Evolutionary conservation across 495 filamentous ascomycete genomes (phyloP).

Genomic region (Amniculicola lignicola): DNA sequence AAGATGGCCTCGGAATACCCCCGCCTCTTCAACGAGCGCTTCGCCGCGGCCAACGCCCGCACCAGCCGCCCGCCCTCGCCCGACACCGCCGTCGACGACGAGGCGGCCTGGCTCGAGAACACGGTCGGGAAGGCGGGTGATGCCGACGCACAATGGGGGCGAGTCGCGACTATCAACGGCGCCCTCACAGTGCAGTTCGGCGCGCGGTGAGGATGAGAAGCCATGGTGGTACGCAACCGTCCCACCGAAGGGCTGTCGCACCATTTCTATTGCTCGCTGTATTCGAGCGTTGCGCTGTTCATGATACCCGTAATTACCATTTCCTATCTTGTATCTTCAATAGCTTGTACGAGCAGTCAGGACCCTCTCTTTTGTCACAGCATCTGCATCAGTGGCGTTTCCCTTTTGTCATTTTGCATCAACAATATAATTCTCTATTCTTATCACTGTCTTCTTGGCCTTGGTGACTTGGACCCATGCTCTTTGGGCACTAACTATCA

Average conservation of each 20-base stretch:
- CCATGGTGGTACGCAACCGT: background rate
- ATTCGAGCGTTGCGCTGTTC: background rate
- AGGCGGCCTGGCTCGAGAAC: slow-evolving; percentile 27
- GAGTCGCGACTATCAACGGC: slow-evolving; percentile 27
- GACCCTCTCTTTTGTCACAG: slow-evolving; percentile 23
- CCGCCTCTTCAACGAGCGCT: slow-evolving; percentile 35
- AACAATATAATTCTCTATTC: background rate
- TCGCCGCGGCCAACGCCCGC: slow-evolving; percentile 17
- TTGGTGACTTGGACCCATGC: too few relatives aligned
- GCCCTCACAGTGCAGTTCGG: slow-evolving; percentile 32
- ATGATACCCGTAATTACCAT: slow-evolving; percentile 11
- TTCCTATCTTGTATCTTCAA: background rate
- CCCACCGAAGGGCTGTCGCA: background rate
- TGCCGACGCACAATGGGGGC: slow-evolving; percentile 29
- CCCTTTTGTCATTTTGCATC: too few relatives aligned
- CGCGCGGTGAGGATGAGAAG: slow-evolving; percentile 8
- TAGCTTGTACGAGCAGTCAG: slow-evolving; percentile 7
- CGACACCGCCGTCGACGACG: slow-evolving; percentile 20
- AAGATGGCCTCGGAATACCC: slow-evolving; percentile 33
- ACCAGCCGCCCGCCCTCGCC: slow-evolving; percentile 20
- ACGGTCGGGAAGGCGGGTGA: slow-evolving; percentile 20
- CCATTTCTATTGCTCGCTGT: slow-evolving; percentile 8
- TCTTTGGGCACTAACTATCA: too few relatives aligned
- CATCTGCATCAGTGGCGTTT: slow-evolving; percentile 7
- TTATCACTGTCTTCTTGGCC: background rate